Base-by-base conservation (phyloP, 2,329 filamentous ascomycete species). In the Dothidotthia symphoricarpi region DNA sequence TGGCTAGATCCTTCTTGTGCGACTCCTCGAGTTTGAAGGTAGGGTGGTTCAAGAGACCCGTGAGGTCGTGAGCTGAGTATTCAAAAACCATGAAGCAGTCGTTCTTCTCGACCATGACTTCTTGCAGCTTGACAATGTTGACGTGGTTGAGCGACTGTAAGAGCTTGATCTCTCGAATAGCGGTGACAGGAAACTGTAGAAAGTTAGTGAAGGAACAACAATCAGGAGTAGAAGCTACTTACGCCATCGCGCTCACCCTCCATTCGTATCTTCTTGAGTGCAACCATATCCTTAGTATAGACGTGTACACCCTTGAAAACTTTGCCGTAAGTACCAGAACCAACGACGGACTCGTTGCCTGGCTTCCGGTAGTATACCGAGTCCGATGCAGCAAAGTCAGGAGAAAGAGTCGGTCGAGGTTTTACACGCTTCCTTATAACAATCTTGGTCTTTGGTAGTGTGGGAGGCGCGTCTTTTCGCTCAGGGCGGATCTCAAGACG, bases 41-140 rank as follows among this genome's bases (percentile, higher is more conserved):
- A 0, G 93, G 93, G 59, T 98, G 93, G 57, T 97, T 97, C 44
- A 98, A 80, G 22, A 98, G 75, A 11, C 93, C 93, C 3, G 93
- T 98, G 44, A 98, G 74, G 65, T 98, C 93, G 64, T 98, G 93
- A 1, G 93, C 91, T 22, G 97, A 77, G 62, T 98, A 98, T 66
- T 98, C 93, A 51, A 98, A 98, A 3, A 98, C 93, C 93, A 98
- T 98, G 69, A 95, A 98, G 66, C 93, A 98, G 68, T 97, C 90
- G 53, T 97, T 97, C 62, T 85, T 87, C 69, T 98, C 93, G 2
- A 98, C 93, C 93, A 98, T 98, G 51, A 94, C 88, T 69, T 95
- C 89, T 50, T 86, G 81, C 13, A 95, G 72, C 27, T 83, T 82
- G 40, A 95, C 88, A 34, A 95, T 83, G 57, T 94, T 95, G 42